Evolutionary conservation across 495 filamentous ascomycete species (phyloP), one percentile per base, ranked within the genome.

Genomic region (Penicillium coprophilum): DNA sequence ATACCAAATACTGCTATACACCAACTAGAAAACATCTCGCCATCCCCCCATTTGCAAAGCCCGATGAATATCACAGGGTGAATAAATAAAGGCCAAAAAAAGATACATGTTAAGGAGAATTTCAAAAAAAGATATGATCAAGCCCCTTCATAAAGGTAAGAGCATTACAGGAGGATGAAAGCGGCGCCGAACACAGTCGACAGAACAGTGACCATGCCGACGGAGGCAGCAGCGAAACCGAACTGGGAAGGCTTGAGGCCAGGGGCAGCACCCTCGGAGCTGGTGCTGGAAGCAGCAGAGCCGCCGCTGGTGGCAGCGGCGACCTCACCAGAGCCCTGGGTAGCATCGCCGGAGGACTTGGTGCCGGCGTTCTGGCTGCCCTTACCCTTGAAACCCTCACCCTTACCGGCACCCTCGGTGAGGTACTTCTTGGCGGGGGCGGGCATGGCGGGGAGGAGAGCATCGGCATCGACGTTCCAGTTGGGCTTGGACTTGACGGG

Each of bases 371-470:
- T 81, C 77, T 92, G 88, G 52, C 86, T 90, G 36, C 91, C 91
- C 31, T 73, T 56, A 11, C 91, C 91, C 6, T 68, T 70, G 45
- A 96, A 86, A 55, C 91, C 91, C 0, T 79, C 79, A 3, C 86
- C 89, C 21, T 72, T 75, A 46, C 91, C 90, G 49, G 91, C 90
- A 63, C 90, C 90, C 6, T 82, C 67, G 44, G 70, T 83, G 80
- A 95, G 84, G 74, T 81, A 89, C 75, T 87, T 73, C 68, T 78
- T 67, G 21, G 89, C 91, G 19, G 72, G 80, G 0, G 71, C 65
- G 5, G 93, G 93, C 20, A 97, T 88, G 39, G 84, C 82, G 3
- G 93, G 93, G 11, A 97, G 85, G 11, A 97, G 85, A 24, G 73
- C 65, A 53, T 86, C 77, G 17, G 69, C 67, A 57, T 77, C 79